Evolutionary conservation across 1,284 basidiomycete species (phyloP), one percentile per base, ranked within the genome.

Genomic region (Boletellus deceptivus): DNA sequence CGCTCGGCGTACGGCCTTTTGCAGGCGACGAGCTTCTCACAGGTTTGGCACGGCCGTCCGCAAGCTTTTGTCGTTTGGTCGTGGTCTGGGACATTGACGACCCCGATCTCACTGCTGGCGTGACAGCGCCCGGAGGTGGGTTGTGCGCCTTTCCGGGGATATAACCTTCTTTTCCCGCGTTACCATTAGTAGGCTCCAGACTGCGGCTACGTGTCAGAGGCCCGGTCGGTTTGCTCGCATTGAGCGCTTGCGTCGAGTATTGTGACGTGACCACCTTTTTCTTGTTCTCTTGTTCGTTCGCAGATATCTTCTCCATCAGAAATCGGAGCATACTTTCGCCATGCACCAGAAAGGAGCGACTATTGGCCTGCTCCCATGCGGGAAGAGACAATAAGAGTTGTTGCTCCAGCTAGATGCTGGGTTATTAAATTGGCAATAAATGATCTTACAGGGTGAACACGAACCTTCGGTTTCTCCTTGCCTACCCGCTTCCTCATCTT

Each of bases 401-500:
- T 58, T 86, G 84, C 70, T 98, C 95, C 52, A 97, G 79, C 93
- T 95, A 58, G 20, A 29, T 39, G 27, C 52, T 44, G 29, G 51
- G 25, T 35, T 17, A 25, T 55, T 20, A 48, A 44, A 50, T 6
- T 49, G 43, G 16, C 13, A 42, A 33, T 8, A 10, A 48, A 46
- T 36, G 34, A 42, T 9, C 11, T 34, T 7, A 48, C n/a, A 67
- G 27, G 2, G 20, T 14, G 6, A 36, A 27, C 36, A 55, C 86
- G 54, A 62, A 96, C 94, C 65, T 90, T 84, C 22, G 96, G 96
- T 69, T 98, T 98, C 72, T 97, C 88, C 65, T 92, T 89, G 56
- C 81, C 81, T n/a, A 99, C 93, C 11, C 95, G 77, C 71, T 98
- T 99, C 48, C 96, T 80, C 87, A 97, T 93, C 79, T 97, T 98